Evolutionary conservation across 371 early-diverging fungal genomes (phyloP).

Genomic region (Nematocida displodere): DNA sequence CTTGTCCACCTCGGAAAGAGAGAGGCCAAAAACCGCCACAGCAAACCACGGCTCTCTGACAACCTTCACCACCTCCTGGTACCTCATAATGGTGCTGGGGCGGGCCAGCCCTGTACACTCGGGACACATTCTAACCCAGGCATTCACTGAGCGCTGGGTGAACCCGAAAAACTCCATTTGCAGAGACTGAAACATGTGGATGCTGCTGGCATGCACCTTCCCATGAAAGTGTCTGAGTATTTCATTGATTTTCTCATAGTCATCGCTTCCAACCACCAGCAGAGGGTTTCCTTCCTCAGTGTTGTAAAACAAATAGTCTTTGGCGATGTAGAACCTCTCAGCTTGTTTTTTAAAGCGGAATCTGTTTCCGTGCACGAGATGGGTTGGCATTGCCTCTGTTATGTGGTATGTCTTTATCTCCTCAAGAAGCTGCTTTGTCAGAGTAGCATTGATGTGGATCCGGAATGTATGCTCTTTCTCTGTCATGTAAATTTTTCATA

Average conservation of each 20-base stretch:
- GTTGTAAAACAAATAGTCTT: not conserved
- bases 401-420: not conserved
- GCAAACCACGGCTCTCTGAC: slow-evolving; percentile 47
- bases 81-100: not conserved
- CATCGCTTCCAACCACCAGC: not conserved
- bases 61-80: slow-evolving; percentile 1
- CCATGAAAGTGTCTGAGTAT: slow-evolving; percentile 12
- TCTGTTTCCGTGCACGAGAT: too few species aligned
- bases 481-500: slow-evolving; percentile 29
- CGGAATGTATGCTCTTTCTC: too few species aligned
- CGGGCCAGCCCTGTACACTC: not conserved
- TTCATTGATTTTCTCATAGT: slow-evolving; percentile 3
- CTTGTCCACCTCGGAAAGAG: not conserved
- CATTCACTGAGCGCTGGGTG: not conserved
- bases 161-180: slow-evolving; percentile 22
- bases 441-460: not conserved
- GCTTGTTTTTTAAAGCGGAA: too few species aligned
- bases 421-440: not conserved
- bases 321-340: not conserved
- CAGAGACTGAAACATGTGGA: not conserved
- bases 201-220: not conserved
- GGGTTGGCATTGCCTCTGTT: too few species aligned
- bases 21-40: slow-evolving; percentile 2
- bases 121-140: slow-evolving; percentile 22
- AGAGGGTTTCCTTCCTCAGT: not conserved